Evolutionary conservation across 2,329 filamentous ascomycete species (phyloP).

Genomic region (Beauveria sp.): DNA sequence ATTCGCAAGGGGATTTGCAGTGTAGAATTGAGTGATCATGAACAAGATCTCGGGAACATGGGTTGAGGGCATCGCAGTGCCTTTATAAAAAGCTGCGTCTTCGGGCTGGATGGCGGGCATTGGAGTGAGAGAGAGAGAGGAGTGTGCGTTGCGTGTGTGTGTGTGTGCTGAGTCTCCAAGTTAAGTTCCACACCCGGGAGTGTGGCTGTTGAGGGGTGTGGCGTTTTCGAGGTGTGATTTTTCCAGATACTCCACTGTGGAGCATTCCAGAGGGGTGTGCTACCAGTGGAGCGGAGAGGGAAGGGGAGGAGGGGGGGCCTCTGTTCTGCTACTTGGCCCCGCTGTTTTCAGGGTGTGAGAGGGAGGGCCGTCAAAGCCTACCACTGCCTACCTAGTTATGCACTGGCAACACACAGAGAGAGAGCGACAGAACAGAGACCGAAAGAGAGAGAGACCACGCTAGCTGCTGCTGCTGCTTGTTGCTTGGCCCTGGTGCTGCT

Average conservation of each 20-base stretch:
- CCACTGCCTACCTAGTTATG: too few species aligned
- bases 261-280: not conserved
- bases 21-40: constrained; percentile 6
- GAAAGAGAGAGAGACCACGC: too few species aligned
- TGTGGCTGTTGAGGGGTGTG: not conserved
- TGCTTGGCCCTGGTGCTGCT: not conserved
- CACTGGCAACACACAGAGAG: too few species aligned
- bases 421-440: too few species aligned
- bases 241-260: not conserved
- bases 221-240: not conserved
- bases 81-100: not conserved
- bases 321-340: too few species aligned
- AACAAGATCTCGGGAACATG: constrained; percentile 1
- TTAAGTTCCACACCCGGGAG: not conserved
- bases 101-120: not conserved
- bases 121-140: not conserved
- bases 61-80: constrained; percentile 1
- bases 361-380: too few species aligned
- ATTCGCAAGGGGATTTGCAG: not conserved
- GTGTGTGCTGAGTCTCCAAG: not conserved
- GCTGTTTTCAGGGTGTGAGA: too few species aligned
- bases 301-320: too few species aligned
- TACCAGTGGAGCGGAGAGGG: not conserved
- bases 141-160: not conserved
- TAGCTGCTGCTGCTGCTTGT: not conserved